Conservation (phyloP, 2,329 filamentous ascomycete genomes). For the Cordyceps sp. region DNA sequence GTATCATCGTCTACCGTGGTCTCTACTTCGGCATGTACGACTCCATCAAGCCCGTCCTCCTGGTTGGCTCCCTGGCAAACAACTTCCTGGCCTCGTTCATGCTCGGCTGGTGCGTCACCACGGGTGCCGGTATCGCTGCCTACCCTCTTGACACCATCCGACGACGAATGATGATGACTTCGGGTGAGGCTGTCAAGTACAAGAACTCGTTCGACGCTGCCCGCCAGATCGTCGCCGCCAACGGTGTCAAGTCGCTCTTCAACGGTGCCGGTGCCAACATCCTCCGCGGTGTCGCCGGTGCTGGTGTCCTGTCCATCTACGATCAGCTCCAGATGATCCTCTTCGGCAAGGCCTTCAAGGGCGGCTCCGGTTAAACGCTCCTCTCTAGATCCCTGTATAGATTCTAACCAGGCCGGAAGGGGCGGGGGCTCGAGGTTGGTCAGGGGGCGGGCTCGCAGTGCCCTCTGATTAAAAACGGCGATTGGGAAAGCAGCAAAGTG, state of each 20-base stretch:
- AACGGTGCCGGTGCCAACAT: slow-evolving; percentile 99
- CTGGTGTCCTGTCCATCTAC: slow-evolving; percentile 99
- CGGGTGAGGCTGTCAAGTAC: slow-evolving; percentile 98
- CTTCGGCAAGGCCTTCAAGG: slow-evolving; percentile 99
- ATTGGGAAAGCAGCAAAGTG: slow-evolving; percentile 30
- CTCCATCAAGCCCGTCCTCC: slow-evolving; percentile 97
- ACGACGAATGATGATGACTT: slow-evolving; percentile 99
- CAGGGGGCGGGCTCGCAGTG: slow-evolving; percentile 20
- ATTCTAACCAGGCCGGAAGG: slow-evolving; percentile 15
- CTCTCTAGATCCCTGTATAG: slow-evolving; percentile 23
- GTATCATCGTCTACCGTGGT: slow-evolving; percentile 99
- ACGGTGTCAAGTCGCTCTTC: slow-evolving; percentile 98
- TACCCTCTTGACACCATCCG: slow-evolving; percentile 99
- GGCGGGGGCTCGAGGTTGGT: slow-evolving; percentile 14
- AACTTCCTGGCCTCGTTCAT: slow-evolving; percentile 99
- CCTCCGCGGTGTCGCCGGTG: slow-evolving; percentile 99
- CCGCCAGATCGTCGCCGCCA: slow-evolving; percentile 91
- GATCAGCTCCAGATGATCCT: slow-evolving; percentile 98
- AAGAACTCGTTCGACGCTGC: slow-evolving; percentile 88
- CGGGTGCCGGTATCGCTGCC: slow-evolving; percentile 99
- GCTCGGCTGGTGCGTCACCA: slow-evolving; percentile 98
- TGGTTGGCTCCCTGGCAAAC: slow-evolving; percentile 78
- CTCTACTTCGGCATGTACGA: slow-evolving; percentile 99
- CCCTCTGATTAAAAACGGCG: slow-evolving; percentile 23
- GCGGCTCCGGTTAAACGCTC: slow-evolving; percentile 31